Evolutionary conservation across 805 yeast species (phyloP).

Genomic region (Monosporozyma servazzii): DNA sequence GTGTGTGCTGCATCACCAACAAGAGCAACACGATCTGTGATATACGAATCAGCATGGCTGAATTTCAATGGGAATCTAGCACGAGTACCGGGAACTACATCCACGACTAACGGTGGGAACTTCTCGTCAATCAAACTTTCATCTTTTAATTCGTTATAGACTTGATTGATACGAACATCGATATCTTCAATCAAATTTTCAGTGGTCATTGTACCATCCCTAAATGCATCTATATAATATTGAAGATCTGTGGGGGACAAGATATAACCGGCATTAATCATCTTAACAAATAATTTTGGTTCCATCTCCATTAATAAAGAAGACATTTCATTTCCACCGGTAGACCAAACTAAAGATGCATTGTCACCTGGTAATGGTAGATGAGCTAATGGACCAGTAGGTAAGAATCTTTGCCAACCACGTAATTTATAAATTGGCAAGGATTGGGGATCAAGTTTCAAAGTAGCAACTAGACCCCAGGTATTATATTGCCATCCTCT

Average conservation of each 20-base stretch:
- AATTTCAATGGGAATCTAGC: slow-evolving; percentile 84
- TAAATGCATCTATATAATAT: slow-evolving; percentile 44
- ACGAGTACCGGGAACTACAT: slow-evolving; percentile 53
- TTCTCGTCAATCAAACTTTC: slow-evolving; percentile 44
- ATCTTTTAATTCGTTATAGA: slow-evolving; percentile 21
- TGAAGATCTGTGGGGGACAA: slow-evolving; percentile 68
- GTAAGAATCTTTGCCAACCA: slow-evolving; percentile 80
- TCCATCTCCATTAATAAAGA: slow-evolving; percentile 48
- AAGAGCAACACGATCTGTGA: slow-evolving; percentile 77
- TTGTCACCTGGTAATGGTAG: slow-evolving; percentile 78
- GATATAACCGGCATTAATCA: slow-evolving; percentile 83
- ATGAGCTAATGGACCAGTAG: slow-evolving; percentile 88
- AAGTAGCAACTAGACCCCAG: slow-evolving; percentile 88
- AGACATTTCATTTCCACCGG: slow-evolving; percentile 69
- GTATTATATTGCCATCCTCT: slow-evolving; percentile 88
- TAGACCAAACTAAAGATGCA: slow-evolving; percentile 93
- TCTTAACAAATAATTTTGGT: slow-evolving; percentile 51
- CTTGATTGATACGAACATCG: slow-evolving; percentile 49
- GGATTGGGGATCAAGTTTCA: slow-evolving; percentile 63
- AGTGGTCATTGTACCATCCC: slow-evolving; percentile 15
- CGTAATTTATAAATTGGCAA: slow-evolving; percentile 64
- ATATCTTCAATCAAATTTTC: slow-evolving; percentile 53
- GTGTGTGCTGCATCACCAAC: slow-evolving; percentile 98
- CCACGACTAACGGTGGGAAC: slow-evolving; percentile 58
- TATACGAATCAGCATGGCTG: slow-evolving; percentile 85